Conservation (phyloP, 2,329 filamentous ascomycete genomes). For the Cladosporium sp. region DNA sequence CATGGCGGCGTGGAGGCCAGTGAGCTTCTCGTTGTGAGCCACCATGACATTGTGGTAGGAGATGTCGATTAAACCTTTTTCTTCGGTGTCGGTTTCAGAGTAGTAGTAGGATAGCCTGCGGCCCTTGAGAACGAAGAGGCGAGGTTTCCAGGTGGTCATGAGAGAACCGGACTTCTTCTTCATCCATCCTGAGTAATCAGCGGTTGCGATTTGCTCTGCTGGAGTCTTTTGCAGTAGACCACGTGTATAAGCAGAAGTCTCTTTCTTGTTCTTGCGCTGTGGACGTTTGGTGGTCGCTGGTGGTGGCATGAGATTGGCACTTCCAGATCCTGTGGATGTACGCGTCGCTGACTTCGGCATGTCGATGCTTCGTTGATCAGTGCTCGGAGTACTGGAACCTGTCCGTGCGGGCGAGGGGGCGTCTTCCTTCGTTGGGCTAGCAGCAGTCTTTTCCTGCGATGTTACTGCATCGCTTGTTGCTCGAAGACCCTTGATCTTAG, state of each 20-base stretch:
- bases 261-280: slow-evolving; percentile 65
- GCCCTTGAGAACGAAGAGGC: slow-evolving; percentile 91
- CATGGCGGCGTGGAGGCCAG: slow-evolving; percentile 84
- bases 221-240: slow-evolving; percentile 79
- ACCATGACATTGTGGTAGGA: slow-evolving; percentile 95
- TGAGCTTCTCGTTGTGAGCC: slow-evolving; percentile 85
- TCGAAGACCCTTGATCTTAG: slow-evolving; percentile 64
- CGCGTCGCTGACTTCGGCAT: slow-evolving; percentile 36
- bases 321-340: slow-evolving; percentile 40
- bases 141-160: slow-evolving; percentile 96
- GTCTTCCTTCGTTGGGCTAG: slow-evolving; percentile 42
- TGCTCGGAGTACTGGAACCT: slow-evolving; percentile 66
- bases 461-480: slow-evolving; percentile 74
- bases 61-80: slow-evolving; percentile 95
- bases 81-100: slow-evolving; percentile 83
- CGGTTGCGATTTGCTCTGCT: slow-evolving; percentile 74
- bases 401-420: slow-evolving; percentile 67
- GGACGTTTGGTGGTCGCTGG: slow-evolving; percentile 21
- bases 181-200: slow-evolving; percentile 98
- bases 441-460: slow-evolving; percentile 48
- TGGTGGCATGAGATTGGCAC: slow-evolving; percentile 29
- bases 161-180: slow-evolving; percentile 96
- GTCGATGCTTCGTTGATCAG: slow-evolving; percentile 43
- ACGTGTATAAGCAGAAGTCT: slow-evolving; percentile 88
- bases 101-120: slow-evolving; percentile 94